Percentiles rank a stretch among this genome's conserved stretches.
phyloP scores from a whole-genome alignment of 768 basidiomycete genomes.

The Pleurotus ostreatus region DNA sequence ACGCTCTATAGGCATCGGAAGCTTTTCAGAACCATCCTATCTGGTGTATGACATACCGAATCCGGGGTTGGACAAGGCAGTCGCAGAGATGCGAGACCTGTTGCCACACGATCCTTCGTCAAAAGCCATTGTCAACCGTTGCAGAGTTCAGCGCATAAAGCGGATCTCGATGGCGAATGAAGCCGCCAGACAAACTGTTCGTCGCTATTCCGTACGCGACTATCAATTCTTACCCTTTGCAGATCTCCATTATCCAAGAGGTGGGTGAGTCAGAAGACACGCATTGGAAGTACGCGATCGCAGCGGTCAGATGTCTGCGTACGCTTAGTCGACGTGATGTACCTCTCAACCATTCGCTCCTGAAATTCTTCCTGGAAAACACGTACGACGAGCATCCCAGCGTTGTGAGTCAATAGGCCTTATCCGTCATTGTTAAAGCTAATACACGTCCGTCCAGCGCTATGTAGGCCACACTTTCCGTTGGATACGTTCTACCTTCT shows the following conservation, averaged over 20 bases:
- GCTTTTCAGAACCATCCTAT: slow-evolving; percentile 59
- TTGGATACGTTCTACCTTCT: slow-evolving; percentile 4
- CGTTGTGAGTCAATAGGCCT: slow-evolving; percentile 41
- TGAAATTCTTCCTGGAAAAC: slow-evolving; percentile 57
- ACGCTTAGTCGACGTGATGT: slow-evolving; percentile 65
- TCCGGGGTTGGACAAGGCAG: slow-evolving; percentile 32
- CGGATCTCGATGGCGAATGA: slow-evolving; percentile 40
- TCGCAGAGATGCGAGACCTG: slow-evolving; percentile 31
- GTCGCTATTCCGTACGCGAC: slow-evolving; percentile 14
- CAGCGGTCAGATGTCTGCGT: slow-evolving; percentile 63
- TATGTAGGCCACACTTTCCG: slow-evolving; percentile 39
- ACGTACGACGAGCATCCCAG: slow-evolving; percentile 60
- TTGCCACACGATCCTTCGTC: slow-evolving; percentile 32
- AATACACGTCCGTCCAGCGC: slow-evolving; percentile 32
- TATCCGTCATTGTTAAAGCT: background rate
- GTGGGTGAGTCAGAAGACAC: slow-evolving; percentile 58
- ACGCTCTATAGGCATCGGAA: slow-evolving; percentile 43
- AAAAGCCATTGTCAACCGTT: slow-evolving; percentile 32
- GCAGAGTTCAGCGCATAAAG: slow-evolving; percentile 39
- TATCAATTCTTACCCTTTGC: slow-evolving; percentile 6
- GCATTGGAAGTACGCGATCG: slow-evolving; percentile 79
- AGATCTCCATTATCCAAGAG: slow-evolving; percentile 44
- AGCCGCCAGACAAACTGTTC: slow-evolving; percentile 39
- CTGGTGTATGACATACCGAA: slow-evolving; percentile 51
- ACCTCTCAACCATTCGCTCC: slow-evolving; percentile 43